Base-by-base conservation (phyloP, 306 rosid genomes). In the Cucumis melo region DNA sequence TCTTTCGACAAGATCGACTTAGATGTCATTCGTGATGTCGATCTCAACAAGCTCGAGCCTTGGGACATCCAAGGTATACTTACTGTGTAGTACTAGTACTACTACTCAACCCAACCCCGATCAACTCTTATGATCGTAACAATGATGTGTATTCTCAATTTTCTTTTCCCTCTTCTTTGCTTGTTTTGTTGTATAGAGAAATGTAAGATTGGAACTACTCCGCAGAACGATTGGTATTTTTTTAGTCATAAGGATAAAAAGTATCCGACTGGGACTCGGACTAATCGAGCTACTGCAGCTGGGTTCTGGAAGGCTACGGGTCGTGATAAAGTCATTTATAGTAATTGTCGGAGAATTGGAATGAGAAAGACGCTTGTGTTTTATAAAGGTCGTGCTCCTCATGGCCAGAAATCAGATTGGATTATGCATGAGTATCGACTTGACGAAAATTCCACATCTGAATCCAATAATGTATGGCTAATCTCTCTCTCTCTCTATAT, bases 251-350 rank as follows among this genome's bases (percentile, higher is more conserved):
- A 91, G 56, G 98, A 94, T 80, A 94, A 94, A 88, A 94, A 94
- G 88, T 94, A 94, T 75, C 98, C 98, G 2, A 91, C 97, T 0
- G 98, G 98, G 56, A 94, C 98, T 0, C 88, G 98, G 0, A 94
- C 98, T 2, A 94, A 94, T 20, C 90, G 98, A 0, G 98, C 98
- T 41, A 94, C 98, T 0, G 89, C 89, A 0, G 97, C 92, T 0
- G 98, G 98, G 4, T 94, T 94, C 82, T 94, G 98, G 98, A 94
- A 94, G 80, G 98, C 98, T 32, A 94, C 98, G 0, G 98, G 98
- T 8, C 96, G 98, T 5, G 98, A 94, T 73, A 94, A 94, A 80
- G 91, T 88, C 39, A 94, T 94, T 41, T 74, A 85, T 59, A 87
- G 92, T 84, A 84, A 82, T 68, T 89, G 88, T 9, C 87, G 75